Evolutionary conservation across 768 basidiomycete species (phyloP).

Genomic region (Russula sp.): DNA sequence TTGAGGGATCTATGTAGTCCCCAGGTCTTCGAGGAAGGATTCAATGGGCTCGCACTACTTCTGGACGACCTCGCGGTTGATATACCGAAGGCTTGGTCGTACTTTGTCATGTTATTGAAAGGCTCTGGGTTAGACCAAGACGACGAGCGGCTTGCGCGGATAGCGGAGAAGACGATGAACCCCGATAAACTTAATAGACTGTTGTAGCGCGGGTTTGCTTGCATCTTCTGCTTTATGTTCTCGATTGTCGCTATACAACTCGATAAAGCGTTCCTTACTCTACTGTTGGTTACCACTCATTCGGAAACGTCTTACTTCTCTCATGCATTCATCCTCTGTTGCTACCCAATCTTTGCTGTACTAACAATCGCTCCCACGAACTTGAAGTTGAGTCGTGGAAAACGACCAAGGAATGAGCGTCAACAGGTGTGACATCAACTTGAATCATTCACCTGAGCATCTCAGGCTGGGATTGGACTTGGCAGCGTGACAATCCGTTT

Average conservation of each 20-base stretch:
- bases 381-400: too few relatives aligned
- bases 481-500: too few relatives aligned
- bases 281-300: background rate
- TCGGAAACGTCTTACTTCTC: too few relatives aligned
- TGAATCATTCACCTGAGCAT: too few relatives aligned
- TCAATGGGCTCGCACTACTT: slow-evolving; percentile 59
- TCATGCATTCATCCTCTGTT: too few relatives aligned
- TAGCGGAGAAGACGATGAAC: slow-evolving; percentile 58
- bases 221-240: slow-evolving; percentile 2
- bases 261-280: slow-evolving; percentile 10
- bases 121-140: slow-evolving; percentile 55
- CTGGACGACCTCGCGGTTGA: slow-evolving; percentile 89
- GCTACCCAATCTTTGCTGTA: too few relatives aligned
- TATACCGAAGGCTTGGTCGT: slow-evolving; percentile 76
- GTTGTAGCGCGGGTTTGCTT: slow-evolving; percentile 14
- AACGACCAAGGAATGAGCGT: too few relatives aligned
- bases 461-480: too few relatives aligned
- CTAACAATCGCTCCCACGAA: too few relatives aligned
- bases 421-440: too few relatives aligned
- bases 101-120: slow-evolving; percentile 70
- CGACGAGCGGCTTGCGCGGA: slow-evolving; percentile 48
- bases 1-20: slow-evolving; percentile 54
- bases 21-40: slow-evolving; percentile 68
- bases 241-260: slow-evolving; percentile 6
- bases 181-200: slow-evolving; percentile 47